Percentiles rank a stretch among this genome's conserved stretches.
Conservation (phyloP, 306 rosid species). For the Sicyos baderoa region DNA sequence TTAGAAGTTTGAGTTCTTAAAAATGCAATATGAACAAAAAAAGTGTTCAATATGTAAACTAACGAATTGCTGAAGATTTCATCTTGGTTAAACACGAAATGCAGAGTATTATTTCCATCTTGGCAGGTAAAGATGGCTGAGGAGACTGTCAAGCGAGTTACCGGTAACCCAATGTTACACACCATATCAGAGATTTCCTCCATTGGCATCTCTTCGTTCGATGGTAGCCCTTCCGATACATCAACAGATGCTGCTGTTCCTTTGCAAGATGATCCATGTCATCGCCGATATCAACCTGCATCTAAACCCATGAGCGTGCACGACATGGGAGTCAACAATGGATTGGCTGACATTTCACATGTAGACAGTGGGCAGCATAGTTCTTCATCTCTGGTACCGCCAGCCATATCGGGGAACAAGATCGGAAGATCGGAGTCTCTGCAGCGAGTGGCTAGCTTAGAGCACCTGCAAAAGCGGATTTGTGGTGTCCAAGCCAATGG, state of each 20-base stretch:
- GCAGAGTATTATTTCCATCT: neutral
- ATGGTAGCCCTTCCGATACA: constrained; percentile 66
- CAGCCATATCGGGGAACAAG: constrained; percentile 39
- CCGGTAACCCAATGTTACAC: constrained; percentile 52
- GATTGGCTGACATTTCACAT: constrained; percentile 35
- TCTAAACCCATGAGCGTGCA: constrained; percentile 34
- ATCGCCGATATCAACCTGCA: constrained; percentile 39
- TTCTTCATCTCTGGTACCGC: constrained; percentile 21
- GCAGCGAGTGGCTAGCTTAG: constrained; percentile 90
- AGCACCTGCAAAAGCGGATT: constrained; percentile 85
- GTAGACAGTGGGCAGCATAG: constrained; percentile 44
- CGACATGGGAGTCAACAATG: constrained; percentile 36
- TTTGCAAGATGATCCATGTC: constrained; percentile 49
- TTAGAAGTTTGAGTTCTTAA: too few species aligned
- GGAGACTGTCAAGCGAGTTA: constrained; percentile 62
- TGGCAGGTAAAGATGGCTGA: constrained; percentile 79
- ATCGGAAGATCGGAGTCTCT: constrained; percentile 43
- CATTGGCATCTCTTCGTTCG: constrained; percentile 46
- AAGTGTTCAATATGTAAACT: neutral
- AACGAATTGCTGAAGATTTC: neutral
- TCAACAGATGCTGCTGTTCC: constrained; percentile 61
- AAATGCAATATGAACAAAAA: neutral
- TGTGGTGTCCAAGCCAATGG: constrained; percentile 41
- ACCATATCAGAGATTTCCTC: constrained; percentile 49
- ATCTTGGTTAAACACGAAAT: neutral